These are phyloP conservation scores for Elasticomyces elasticus DNA, from an alignment of 495 filamentous ascomycete species.

Conservation along the genomic window DNA sequence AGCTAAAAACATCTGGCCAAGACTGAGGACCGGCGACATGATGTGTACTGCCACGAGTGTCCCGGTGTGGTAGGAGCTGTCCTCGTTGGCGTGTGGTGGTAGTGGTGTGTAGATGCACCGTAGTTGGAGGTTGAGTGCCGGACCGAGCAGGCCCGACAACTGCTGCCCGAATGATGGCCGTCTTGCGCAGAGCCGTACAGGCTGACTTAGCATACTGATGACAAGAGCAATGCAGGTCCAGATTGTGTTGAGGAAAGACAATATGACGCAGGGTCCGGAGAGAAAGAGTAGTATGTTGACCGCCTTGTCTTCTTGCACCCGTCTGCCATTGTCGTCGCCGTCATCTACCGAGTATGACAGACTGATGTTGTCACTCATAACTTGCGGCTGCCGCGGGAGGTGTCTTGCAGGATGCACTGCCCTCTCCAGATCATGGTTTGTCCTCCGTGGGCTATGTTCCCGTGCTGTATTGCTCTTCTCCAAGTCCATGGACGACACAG, in stretches of 20 bases:
- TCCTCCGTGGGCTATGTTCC: not conserved
- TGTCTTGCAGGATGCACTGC: not conserved
- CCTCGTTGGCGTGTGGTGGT: constrained; percentile 16
- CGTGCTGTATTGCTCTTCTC: constrained; percentile 7
- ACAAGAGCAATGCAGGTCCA: constrained; percentile 30
- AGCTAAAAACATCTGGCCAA: constrained; percentile 43
- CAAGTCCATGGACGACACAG: constrained; percentile 12
- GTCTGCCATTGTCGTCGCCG: not conserved
- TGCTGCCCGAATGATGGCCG: constrained; percentile 25
- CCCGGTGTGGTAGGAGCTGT: constrained; percentile 25
- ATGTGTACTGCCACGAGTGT: constrained; percentile 42
- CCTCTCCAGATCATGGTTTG: not conserved
- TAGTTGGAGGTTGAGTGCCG: constrained; percentile 31
- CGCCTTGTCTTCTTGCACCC: constrained; percentile 13
- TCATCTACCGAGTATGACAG: constrained; percentile 10
- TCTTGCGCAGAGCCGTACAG: constrained; percentile 27
- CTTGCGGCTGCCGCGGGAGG: not conserved
- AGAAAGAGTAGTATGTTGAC: constrained; percentile 27
- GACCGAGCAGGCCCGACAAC: constrained; percentile 28
- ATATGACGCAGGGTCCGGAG: constrained; percentile 25
- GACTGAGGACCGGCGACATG: constrained; percentile 45
- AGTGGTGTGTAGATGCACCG: constrained; percentile 31
- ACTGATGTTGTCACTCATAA: not conserved
- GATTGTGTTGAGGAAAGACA: constrained; percentile 25
- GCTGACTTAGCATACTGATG: constrained; percentile 26